Evolutionary conservation across 352 stramenopile species (phyloP).

Genomic region (Halophytophthora polymorphica): DNA sequence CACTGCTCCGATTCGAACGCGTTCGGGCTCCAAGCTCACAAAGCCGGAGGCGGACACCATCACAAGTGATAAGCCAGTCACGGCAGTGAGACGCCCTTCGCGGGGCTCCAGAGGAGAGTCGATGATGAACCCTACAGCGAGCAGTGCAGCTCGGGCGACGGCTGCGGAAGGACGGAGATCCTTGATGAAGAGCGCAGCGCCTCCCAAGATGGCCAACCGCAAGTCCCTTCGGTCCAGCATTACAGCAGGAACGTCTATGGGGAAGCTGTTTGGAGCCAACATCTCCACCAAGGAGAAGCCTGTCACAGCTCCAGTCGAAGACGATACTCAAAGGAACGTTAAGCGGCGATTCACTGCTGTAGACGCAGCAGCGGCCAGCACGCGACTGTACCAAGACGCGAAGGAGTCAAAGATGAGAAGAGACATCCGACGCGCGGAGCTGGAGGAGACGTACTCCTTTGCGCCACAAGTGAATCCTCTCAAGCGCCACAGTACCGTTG

Average conservation of each 20-base stretch:
- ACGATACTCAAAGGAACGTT: conserved; percentile 25
- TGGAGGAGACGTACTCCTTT: conserved; percentile 58
- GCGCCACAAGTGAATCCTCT: conserved; percentile 51
- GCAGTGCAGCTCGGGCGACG: conserved; percentile 18
- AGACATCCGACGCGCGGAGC: conserved; percentile 44
- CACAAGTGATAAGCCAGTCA: conserved; percentile 3
- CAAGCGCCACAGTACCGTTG: conserved; percentile 39
- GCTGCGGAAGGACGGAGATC: conserved; percentile 22
- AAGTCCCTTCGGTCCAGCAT: conserved; percentile 7
- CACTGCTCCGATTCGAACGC: conserved; percentile 9
- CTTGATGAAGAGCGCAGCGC: conserved; percentile 14
- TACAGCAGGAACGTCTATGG: neutral
- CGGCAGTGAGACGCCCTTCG: conserved; percentile 4
- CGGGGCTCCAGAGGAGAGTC: conserved; percentile 19
- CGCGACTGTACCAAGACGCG: conserved; percentile 59
- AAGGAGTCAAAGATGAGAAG: conserved; percentile 57
- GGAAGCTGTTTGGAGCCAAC: neutral
- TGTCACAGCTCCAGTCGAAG: conserved; percentile 2
- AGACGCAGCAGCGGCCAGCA: conserved; percentile 49
- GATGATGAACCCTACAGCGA: conserved; percentile 30
- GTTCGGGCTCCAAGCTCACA: conserved; percentile 3
- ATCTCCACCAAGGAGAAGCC: conserved; percentile 1
- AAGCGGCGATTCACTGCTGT: conserved; percentile 54
- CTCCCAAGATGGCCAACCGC: conserved; percentile 12
- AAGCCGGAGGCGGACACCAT: conserved; percentile 7